Base-by-base conservation (phyloP, 2,329 filamentous ascomycete genomes). In the Aspergillus sp. region DNA sequence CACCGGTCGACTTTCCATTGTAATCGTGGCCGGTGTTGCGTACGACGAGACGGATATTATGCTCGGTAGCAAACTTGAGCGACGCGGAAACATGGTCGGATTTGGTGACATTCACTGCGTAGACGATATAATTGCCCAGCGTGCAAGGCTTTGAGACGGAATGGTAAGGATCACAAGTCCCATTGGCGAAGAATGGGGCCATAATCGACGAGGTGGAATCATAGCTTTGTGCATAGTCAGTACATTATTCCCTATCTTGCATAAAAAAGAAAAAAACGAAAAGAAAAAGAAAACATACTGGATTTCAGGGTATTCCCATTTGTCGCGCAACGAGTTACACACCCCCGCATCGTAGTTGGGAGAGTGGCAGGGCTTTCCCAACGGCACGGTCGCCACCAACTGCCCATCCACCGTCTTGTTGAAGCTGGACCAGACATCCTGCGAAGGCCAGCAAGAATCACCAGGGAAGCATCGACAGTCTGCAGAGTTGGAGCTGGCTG, bases 1-100 rank as follows among this genome's bases (percentile, higher is more conserved):
- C 75, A n/a, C 82, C 83, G 0, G 80, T 81, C 0, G 77, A 81
- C 34, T 78, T 77, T 33, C 82, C 83, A 31, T 73, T 39, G 12
- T 54, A 47, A 44, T 70, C 65, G 40, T 73, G 69, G 3, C 70
- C 69, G 1, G 66, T 71, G 48, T 70, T 71, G 5, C 63, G 57
- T 10, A 71, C 53, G 2, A 79, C 64, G 0, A 82, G 53, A 2
- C 78, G 72, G 36, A 82, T 64, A 50, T 76, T 76, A 49, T 75
- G 59, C 6, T 69, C 47, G 0, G 57, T 58, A 1, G 73, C 75
- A 44, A 79, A 76, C 5, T 56, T 48, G 2, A 65, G 6, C 0
- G 62, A 39, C 7, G 42, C 44, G 3, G 51, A 45, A 11, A 67
- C 47, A 6, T 68, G 52, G 1, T 42, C 47, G 0, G 52, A 42